Percentiles rank a stretch among this genome's conserved stretches.
Conservation (phyloP, 2,329 filamentous ascomycete genomes). For the Nemania bipapillata region DNA sequence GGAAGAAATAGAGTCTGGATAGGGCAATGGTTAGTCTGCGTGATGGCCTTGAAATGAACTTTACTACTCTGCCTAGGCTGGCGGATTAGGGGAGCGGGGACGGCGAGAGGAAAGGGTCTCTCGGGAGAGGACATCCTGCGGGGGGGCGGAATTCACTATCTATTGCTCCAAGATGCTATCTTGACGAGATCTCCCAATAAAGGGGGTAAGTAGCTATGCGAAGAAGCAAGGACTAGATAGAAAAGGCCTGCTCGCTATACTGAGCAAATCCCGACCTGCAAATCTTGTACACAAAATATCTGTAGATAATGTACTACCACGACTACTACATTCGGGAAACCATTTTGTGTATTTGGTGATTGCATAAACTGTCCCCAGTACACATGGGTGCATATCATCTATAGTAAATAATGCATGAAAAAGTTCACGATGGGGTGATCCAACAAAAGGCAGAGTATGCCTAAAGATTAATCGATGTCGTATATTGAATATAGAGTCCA, state of each 20-base stretch:
- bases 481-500: not conserved
- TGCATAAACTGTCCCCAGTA: not conserved
- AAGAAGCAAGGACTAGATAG: not conserved
- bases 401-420: not conserved
- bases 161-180: not conserved
- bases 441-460: not conserved
- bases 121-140: too few relatives aligned
- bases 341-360: not conserved
- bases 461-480: not conserved
- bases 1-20: too few relatives aligned
- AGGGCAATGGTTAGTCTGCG: too few relatives aligned
- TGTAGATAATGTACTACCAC: slow-evolving; percentile 39
- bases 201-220: not conserved
- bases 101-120: too few relatives aligned
- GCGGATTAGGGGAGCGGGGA: too few relatives aligned
- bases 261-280: slow-evolving; percentile 4
- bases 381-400: not conserved
- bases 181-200: too few relatives aligned
- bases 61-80: too few relatives aligned
- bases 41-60: too few relatives aligned
- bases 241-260: not conserved
- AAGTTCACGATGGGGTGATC: not conserved
- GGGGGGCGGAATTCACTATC: not conserved
- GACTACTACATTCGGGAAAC: slow-evolving; percentile 3
- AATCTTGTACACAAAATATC: slow-evolving; percentile 34